Evolutionary conservation across 768 basidiomycete genomes (phyloP).

Genomic region (Podaxis rugospora): DNA sequence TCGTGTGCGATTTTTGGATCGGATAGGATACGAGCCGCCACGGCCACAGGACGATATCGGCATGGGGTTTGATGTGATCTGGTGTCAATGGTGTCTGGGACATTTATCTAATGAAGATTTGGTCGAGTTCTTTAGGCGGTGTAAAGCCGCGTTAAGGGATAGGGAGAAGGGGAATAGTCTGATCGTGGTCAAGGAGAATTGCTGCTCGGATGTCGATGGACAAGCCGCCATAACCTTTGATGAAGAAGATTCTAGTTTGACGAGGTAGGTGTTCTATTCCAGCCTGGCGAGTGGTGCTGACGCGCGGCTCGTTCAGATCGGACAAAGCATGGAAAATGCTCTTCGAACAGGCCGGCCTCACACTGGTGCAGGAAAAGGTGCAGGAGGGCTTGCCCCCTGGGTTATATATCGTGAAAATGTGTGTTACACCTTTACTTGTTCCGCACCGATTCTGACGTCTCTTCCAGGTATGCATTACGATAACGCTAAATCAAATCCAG

Average conservation of each 20-base stretch:
- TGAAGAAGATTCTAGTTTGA: constrained; percentile 85
- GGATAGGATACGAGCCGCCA: constrained; percentile 57
- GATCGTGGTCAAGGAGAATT: constrained; percentile 91
- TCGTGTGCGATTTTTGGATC: constrained; percentile 48
- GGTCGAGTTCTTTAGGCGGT: constrained; percentile 66
- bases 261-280: constrained; percentile 47
- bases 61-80: constrained; percentile 83
- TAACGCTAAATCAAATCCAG: constrained; percentile 19
- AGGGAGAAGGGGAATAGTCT: constrained; percentile 39
- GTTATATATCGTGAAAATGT: constrained; percentile 87
- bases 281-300: background rate
- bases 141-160: constrained; percentile 52
- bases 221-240: constrained; percentile 61
- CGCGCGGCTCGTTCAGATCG: constrained; percentile 47
- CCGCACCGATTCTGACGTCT: background rate
- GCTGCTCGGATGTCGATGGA: constrained; percentile 62
- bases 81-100: constrained; percentile 98
- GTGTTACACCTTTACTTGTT: constrained; percentile 19
- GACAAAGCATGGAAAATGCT: constrained; percentile 75
- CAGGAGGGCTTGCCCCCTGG: constrained; percentile 83
- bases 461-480: constrained; percentile 53
- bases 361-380: constrained; percentile 64
- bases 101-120: constrained; percentile 79
- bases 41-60: constrained; percentile 41
- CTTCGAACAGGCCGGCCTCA: constrained; percentile 72